Evolutionary conservation across 2,329 filamentous ascomycete species (phyloP), one percentile per base, ranked within the genome.

Genomic region (Pezicula radicicola): DNA sequence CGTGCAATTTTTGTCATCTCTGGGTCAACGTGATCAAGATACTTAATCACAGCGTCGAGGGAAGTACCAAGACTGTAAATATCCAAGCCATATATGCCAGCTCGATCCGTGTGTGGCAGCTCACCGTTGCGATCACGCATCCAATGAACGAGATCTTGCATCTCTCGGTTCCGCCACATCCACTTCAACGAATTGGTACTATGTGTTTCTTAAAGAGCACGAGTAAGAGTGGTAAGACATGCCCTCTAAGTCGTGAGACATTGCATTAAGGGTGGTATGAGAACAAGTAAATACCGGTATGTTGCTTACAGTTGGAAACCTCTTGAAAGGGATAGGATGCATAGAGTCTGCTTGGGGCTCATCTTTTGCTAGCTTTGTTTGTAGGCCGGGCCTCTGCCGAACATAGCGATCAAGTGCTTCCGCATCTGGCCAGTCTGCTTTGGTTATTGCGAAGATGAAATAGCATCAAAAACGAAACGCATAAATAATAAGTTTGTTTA

Each of bases 121-220:
- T 9, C 45, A 5, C 16, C 27, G 25, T 52, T 52, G 27, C 35
- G 40, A 5, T 44, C 39, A 9, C 41, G 28, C 28, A 30, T 30
- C 28, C 28, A 30, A 30, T 30, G 28, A 30, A 30, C 10, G 28
- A 30, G 28, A 12, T 70, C 69, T 51, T 78, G 74, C 57, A 78
- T 72, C 56, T 80, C 77, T 13, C 64, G 63, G 53, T 80, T 80
- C 12, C 77, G 70, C 77, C 77, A 80, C 77, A 80, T 80, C 77
- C 77, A 80, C 3, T 72, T 76, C 15, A 77, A 77, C 45, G 80
- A 80, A 27, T 76, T 21, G 5, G 21, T 21, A 21, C 21, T 21
- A 21, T 21, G 21, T 21, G 21, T 21, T 68, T 39, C 73, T 67
- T 58, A 79, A 21, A 21, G 21, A 21, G 21, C 5, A 21, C 3